phyloP scores from a whole-genome alignment of 805 yeast species.

The Ogataea nonfermentans region DNA sequence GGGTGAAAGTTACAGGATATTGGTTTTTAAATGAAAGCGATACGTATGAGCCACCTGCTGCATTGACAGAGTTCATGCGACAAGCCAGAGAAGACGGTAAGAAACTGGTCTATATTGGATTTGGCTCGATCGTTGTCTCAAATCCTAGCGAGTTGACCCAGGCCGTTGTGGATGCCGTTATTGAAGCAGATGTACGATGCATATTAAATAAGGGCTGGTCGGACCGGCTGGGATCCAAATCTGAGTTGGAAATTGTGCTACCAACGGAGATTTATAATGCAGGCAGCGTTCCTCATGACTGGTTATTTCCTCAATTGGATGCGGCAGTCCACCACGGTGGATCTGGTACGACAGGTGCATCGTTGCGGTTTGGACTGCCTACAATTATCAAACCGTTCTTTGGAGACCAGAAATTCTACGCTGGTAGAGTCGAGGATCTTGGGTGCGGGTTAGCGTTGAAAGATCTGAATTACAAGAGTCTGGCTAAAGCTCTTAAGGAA shows the following conservation, averaged over 20 bases:
- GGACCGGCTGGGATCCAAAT: constrained; percentile 52
- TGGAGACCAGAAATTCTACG: constrained; percentile 95
- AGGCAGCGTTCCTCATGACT: constrained; percentile 85
- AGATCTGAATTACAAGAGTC: constrained; percentile 60
- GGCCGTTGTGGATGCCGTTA: constrained; percentile 77
- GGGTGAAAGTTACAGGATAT: constrained; percentile 95
- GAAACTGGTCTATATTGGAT: constrained; percentile 87
- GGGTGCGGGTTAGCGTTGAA: constrained; percentile 78
- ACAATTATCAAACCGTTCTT: constrained; percentile 92
- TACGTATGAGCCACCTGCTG: constrained; percentile 58
- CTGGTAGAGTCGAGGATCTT: constrained; percentile 79
- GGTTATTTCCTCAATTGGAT: constrained; percentile 87
- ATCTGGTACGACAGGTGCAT: constrained; percentile 94
- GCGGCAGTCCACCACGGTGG: constrained; percentile 99
- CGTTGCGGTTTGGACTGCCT: constrained; percentile 81
- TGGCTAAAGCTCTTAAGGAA: constrained; percentile 66
- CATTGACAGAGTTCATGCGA: constrained; percentile 55
- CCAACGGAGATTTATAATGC: constrained; percentile 69
- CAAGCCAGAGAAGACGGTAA: constrained; percentile 59
- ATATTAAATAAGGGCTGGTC: constrained; percentile 95
- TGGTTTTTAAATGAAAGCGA: constrained; percentile 74
- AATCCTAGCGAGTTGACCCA: constrained; percentile 75
- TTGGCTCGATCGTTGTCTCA: constrained; percentile 90
- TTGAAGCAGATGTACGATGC: constrained; percentile 79
- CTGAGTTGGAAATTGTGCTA: constrained; percentile 44